A percentile compares a stretch with the other conserved stretches of the same genome.
phyloP scores from a whole-genome alignment of 208 protist genomes.

The Trypanosomatidae sp. region DNA sequence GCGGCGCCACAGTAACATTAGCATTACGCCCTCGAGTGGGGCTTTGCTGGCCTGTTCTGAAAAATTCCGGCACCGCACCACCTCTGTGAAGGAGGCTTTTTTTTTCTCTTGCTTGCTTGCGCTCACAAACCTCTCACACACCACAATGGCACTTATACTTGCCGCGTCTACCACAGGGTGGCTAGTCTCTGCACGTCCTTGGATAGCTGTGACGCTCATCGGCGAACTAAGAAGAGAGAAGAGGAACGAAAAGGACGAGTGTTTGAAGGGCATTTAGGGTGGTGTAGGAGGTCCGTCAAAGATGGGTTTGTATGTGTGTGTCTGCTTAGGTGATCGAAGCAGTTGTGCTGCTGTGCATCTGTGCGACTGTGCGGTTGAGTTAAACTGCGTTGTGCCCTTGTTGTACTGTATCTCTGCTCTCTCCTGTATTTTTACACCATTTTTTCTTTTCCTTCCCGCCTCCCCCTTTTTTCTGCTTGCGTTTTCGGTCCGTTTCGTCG shows the following conservation, averaged over 20 bases:
- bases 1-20: background rate
- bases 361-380: background rate
- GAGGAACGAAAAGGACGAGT: background rate
- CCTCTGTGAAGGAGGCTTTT: background rate
- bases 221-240: background rate
- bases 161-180: background rate
- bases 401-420: background rate
- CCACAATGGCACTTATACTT: background rate
- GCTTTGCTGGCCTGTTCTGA: background rate
- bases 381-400: background rate
- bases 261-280: background rate
- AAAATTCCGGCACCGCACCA: background rate
- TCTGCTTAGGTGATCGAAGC: background rate
- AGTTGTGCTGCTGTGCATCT: background rate
- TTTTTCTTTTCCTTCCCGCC: constrained; percentile 4
- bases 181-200: background rate
- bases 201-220: background rate
- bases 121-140: background rate
- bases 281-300: background rate
- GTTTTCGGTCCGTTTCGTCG: background rate
- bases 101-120: background rate
- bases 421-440: background rate
- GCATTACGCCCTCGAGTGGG: background rate
- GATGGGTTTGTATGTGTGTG: background rate
- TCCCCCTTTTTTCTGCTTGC: constrained; percentile 5